Base-by-base conservation (phyloP, 805 yeast genomes). In the Wickerhamomyces chambardii region DNA sequence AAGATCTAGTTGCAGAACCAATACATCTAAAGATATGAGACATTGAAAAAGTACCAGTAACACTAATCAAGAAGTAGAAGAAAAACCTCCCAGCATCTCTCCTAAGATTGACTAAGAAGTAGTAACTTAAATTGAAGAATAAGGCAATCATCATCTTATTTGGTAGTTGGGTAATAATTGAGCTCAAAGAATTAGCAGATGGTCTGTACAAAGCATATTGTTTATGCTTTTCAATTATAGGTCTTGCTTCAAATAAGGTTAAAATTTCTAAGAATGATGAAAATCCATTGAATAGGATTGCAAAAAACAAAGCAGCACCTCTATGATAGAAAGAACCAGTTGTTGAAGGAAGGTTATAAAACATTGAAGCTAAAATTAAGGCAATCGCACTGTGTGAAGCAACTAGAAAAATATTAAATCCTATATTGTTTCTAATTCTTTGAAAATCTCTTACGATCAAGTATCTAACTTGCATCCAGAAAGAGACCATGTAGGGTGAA, bases 301-400 rank as follows among this genome's bases (percentile, higher is more conserved):
- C 78, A 53, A 78, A 78, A 58, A 82, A 83, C 65, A 82, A 61
- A 32, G 78, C 68, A 29, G 85, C 75, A 46, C 77, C 70, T 50
- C 86, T 62, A 46, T 58, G 63, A 51, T 66, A 75, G 43, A 77
- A 69, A 3, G 75, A 65, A 1, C 47, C 55, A 0, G 83, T 69
- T 19, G 51, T 51, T 22, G 38, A 34, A 41, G 51, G 54, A 42
- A 73, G 47, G 44, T 75, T 72, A 55, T 71, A 76, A 46, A 74
- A 78, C 44, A 78, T 65, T 2, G 84, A 76, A 25, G 78, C 64
- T 31, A 73, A 52, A 28, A 78, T 55, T 37, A 78, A 56, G 21
- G 76, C 74, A 75, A 76, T 74, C 11, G 63, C 46, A 12, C 66
- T 53, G 42, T 75, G 68, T 33, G 73, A 65, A 30, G 17, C 66